Evolutionary conservation across 192 early-diverging fungal genomes (phyloP).

Genomic region (Coemansia aciculifera): DNA sequence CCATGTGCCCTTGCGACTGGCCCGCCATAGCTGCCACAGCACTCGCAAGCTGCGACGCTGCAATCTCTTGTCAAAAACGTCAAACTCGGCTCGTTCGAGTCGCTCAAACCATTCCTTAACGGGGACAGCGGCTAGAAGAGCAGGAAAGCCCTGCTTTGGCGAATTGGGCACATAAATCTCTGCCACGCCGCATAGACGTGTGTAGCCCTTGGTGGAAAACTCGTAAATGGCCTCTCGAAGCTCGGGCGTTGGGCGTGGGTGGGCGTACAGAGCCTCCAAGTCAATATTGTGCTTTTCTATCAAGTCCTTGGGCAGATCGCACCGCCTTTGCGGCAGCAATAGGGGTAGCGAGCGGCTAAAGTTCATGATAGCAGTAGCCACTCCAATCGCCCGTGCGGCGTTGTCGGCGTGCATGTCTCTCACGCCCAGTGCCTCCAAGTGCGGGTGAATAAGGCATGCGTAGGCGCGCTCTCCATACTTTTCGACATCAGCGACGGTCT

Average conservation of each 20-base stretch:
- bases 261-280: constrained; percentile 70
- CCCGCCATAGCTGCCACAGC: constrained; percentile 45
- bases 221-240: constrained; percentile 84
- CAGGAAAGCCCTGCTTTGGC: constrained; percentile 68
- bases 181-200: constrained; percentile 75
- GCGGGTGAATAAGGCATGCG: constrained; percentile 84
- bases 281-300: constrained; percentile 77
- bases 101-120: constrained; percentile 70
- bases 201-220: constrained; percentile 73
- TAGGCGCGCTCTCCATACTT: constrained; percentile 86
- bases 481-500: constrained; percentile 77
- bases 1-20: constrained; percentile 45
- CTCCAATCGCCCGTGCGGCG: constrained; percentile 85
- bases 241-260: constrained; percentile 54
- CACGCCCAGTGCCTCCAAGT: constrained; percentile 83
- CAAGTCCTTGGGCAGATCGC: constrained; percentile 76
- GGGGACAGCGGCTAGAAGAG: constrained; percentile 70
- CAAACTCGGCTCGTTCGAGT: constrained; percentile 78
- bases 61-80: constrained; percentile 74
- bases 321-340: constrained; percentile 66
- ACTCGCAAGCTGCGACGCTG: constrained; percentile 53
- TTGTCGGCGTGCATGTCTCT: constrained; percentile 83
- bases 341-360: constrained; percentile 70
- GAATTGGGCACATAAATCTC: constrained; percentile 60
- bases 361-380: constrained; percentile 81